These are phyloP conservation scores for Mycena crocata DNA, from an alignment of 768 basidiomycete genomes.

Conservation along the genomic window DNA sequence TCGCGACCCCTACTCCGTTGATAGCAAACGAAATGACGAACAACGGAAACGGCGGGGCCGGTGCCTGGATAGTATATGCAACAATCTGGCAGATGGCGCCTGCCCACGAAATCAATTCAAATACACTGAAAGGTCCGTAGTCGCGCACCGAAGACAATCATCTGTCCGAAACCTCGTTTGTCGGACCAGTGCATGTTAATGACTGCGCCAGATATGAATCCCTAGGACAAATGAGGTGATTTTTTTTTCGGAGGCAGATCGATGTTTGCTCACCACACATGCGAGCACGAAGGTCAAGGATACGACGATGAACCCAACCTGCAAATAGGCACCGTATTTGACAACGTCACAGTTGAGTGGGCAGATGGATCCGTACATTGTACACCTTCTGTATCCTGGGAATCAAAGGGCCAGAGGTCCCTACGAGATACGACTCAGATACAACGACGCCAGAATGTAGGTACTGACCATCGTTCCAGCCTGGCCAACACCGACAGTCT, in stretches of 20 bases:
- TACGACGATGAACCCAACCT: constrained; percentile 61
- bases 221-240: constrained; percentile 41
- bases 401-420: constrained; percentile 5
- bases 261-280: constrained; percentile 40
- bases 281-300: constrained; percentile 60
- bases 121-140: not conserved
- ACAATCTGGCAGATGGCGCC: constrained; percentile 56
- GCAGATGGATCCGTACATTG: constrained; percentile 5
- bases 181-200: constrained; percentile 61
- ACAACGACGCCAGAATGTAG: too few relatives aligned
- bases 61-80: constrained; percentile 57
- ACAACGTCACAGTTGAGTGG: not conserved
- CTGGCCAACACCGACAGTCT: too few relatives aligned
- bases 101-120: constrained; percentile 31
- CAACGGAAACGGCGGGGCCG: constrained; percentile 64
- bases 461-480: not conserved
- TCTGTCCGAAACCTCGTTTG: constrained; percentile 55
- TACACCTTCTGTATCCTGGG: constrained; percentile 33
- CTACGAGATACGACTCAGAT: too few relatives aligned
- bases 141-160: constrained; percentile 35
- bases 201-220: constrained; percentile 60
- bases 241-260: not conserved
- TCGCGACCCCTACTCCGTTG: constrained; percentile 62
- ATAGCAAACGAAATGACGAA: constrained; percentile 58
- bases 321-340: not conserved